Evolutionary conservation across 1,139 yeast species (phyloP), one percentile per base, ranked within the genome.

Genomic region (Yamadazyma dushanensis): DNA sequence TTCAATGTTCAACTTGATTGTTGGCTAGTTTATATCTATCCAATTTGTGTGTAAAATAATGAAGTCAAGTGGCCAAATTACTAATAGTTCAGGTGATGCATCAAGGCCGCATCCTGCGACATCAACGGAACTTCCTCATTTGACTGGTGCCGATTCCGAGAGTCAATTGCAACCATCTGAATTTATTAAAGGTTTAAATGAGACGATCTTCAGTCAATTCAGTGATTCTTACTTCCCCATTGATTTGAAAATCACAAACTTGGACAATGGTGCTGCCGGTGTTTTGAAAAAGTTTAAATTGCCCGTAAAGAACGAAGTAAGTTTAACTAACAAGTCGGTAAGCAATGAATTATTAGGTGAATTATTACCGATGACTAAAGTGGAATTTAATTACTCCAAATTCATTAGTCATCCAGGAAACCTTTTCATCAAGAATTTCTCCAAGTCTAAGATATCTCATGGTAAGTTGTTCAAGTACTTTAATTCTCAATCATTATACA

Each of bases 321-420:
- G 34, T 19, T 17, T 46, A 2, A 37, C 38, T 1, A 29, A 32
- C 16, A 47, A 44, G 26, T 14, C 31, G 3, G 8, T 36, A 5
- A 19, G 36, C 16, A 45, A 42, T 28, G 19, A 39, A 13, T 10
- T 47, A 4, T 25, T 47, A 4, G 42, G 41, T 5, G 30, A 36
- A 29, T 31, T 47, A 10, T 16, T 32, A 8, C 15, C 22, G 14
- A n/a, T 32, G 5, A 32, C 9, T 4, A 3, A 35, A 2, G n/a
- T 39, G 4, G 35, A 31, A 8, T 26, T 34, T 4, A 33, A 35
- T 6, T 60, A 61, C 44, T 63, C 70, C 22, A 61, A 69, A 37
- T 73, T 80, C 19, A 55, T 79, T 20, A 75, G 82, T 16, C 81
- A 80, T 44, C 88, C 89, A 1, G 87, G 86, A 1, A 76, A 77